Percentiles rank a stretch among this genome's conserved stretches.
phyloP scores from a whole-genome alignment of 192 early-diverging fungal genomes.

The Podila epigama region DNA sequence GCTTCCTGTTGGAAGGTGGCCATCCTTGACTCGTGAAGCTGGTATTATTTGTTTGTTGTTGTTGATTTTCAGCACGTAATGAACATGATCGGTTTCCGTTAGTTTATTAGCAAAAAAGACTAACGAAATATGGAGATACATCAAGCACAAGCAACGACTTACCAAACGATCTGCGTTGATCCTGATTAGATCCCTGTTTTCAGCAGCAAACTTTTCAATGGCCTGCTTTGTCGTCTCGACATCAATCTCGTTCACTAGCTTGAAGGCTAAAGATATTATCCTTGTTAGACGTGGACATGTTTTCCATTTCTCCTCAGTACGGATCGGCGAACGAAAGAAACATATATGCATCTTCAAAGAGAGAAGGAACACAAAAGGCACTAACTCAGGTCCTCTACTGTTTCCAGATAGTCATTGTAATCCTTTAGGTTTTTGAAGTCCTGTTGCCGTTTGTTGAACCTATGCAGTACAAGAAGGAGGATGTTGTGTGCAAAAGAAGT shows the following conservation, averaged over 20 bases:
- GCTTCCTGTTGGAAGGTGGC: constrained; percentile 56
- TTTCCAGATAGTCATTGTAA: constrained; percentile 94
- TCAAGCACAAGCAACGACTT: no score
- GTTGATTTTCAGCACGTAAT: not conserved
- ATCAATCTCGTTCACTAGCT: constrained; percentile 87
- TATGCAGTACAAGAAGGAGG: constrained; percentile 9
- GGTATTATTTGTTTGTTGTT: not conserved
- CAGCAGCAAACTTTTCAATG: constrained; percentile 78
- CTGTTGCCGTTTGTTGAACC: constrained; percentile 91
- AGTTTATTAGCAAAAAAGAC: not conserved
- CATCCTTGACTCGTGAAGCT: constrained; percentile 66
- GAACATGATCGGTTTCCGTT: not conserved
- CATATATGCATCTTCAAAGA: no score
- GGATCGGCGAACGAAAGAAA: no score
- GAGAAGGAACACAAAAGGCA: not conserved
- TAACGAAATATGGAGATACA: no score
- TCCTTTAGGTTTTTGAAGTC: constrained; percentile 78
- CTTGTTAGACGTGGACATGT: not conserved
- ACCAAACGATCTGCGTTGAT: constrained; percentile 69
- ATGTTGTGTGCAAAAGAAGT: not conserved
- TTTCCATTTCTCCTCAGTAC: no score
- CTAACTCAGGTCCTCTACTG: constrained; percentile 85
- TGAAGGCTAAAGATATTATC: constrained; percentile 67
- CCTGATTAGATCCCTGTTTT: constrained; percentile 83
- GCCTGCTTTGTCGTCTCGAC: constrained; percentile 78